A percentile compares a stretch with the other conserved stretches of the same genome.
Conservation (phyloP, 73 alveolate species). For the Breviolum minutum region DNA sequence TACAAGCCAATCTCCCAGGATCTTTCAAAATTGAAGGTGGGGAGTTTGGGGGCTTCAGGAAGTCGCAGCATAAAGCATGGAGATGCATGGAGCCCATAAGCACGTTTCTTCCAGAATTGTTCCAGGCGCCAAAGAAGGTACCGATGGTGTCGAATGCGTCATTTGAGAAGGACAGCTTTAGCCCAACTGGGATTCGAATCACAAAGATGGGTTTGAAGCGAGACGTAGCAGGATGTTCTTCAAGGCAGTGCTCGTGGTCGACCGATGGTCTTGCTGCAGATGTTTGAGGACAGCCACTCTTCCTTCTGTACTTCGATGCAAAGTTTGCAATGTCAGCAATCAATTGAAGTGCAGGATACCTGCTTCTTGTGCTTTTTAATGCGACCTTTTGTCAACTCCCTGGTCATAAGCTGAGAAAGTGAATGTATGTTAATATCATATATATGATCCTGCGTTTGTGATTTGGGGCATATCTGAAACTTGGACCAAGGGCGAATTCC, state of each 20-base stretch:
- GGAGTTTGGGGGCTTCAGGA: background rate
- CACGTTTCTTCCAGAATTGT: too few relatives aligned
- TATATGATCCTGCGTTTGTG: background rate
- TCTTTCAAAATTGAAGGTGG: slow-evolving; percentile 53
- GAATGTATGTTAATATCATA: too few relatives aligned
- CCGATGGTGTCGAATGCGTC: slow-evolving; percentile 68
- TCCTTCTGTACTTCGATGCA: background rate
- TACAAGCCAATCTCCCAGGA: slow-evolving; percentile 95
- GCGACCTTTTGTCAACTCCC: slow-evolving; percentile 90
- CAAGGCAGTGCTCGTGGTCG: slow-evolving; percentile 25
- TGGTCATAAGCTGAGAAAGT: slow-evolving; percentile 15
- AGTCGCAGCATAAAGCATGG: too few relatives aligned
- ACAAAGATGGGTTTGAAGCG: background rate
- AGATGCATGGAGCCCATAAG: too few relatives aligned
- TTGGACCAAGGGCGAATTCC: slow-evolving; percentile 48
- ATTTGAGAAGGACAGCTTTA: slow-evolving; percentile 25
- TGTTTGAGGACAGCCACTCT: slow-evolving; percentile 39
- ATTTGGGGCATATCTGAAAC: background rate
- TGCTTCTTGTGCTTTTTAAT: slow-evolving; percentile 95
- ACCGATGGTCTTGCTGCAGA: slow-evolving; percentile 83
- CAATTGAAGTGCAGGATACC: slow-evolving; percentile 47
- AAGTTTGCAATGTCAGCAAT: too few relatives aligned
- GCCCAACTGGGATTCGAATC: background rate
- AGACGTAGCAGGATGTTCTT: slow-evolving; percentile 57
- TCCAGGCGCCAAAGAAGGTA: slow-evolving; percentile 76